Evolutionary conservation across 176 grass and related monocot species (phyloP).

Genomic region (Metroxylon sagu): DNA sequence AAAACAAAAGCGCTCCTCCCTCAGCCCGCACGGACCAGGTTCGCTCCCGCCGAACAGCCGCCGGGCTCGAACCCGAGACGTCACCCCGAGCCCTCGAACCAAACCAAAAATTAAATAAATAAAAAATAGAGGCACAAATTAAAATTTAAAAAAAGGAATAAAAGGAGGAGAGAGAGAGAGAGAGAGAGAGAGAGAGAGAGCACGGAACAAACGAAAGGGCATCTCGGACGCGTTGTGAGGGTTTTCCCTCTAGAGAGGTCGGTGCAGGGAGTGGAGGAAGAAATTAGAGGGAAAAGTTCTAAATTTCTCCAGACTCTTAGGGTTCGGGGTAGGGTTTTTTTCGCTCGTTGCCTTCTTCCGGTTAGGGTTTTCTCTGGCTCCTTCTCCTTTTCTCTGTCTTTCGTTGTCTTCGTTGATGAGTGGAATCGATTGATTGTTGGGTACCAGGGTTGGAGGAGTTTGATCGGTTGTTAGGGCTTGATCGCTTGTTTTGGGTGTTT

Average conservation of each 20-base stretch:
- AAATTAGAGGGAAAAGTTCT: too few relatives aligned
- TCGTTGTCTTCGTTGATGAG: too few relatives aligned
- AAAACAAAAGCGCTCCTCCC: neutral
- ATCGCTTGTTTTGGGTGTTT: neutral
- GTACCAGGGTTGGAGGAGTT: too few relatives aligned
- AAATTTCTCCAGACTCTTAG: too few relatives aligned
- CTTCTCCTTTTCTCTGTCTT: too few relatives aligned
- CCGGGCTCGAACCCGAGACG: neutral
- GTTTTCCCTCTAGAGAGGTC: neutral
- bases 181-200: slow-evolving; percentile 5
- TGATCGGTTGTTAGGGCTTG: neutral
- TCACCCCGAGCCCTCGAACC: neutral
- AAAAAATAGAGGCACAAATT: neutral
- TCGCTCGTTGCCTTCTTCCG: too few relatives aligned
- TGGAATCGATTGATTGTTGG: too few relatives aligned
- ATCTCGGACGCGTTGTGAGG: neutral
- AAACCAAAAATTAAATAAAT: neutral
- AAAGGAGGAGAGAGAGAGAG: neutral
- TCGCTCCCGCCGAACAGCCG: neutral
- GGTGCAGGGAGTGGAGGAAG: neutral
- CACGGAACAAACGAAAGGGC: too few relatives aligned
- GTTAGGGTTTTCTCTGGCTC: too few relatives aligned
- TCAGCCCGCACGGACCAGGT: slow-evolving; percentile 8
- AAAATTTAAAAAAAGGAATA: slow-evolving; percentile 7
- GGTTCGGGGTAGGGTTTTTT: too few relatives aligned